Conservation (phyloP, 495 filamentous ascomycete genomes). For the Tuber borchii region DNA sequence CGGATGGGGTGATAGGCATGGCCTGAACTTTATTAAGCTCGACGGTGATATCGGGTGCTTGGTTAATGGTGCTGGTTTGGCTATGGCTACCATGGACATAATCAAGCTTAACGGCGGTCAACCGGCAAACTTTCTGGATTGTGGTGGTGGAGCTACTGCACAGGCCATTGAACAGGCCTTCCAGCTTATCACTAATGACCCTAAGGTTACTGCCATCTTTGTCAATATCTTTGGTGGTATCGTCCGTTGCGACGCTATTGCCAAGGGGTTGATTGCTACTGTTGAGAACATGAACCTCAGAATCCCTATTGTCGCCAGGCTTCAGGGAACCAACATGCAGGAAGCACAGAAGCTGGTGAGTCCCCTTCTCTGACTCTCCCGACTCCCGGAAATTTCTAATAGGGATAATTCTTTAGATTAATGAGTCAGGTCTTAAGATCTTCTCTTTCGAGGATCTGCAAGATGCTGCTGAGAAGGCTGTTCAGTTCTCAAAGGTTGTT, state of each 20-base stretch:
- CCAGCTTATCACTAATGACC: slow-evolving; percentile 94
- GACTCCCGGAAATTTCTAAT: not conserved
- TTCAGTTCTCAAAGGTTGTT: slow-evolving; percentile 97
- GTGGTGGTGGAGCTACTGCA: slow-evolving; percentile 93
- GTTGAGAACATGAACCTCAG: slow-evolving; percentile 89
- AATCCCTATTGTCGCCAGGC: slow-evolving; percentile 89
- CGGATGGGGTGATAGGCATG: slow-evolving; percentile 47
- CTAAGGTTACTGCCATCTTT: slow-evolving; percentile 97
- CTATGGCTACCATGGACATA: slow-evolving; percentile 99
- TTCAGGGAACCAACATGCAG: slow-evolving; percentile 99
- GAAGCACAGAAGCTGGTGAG: slow-evolving; percentile 76
- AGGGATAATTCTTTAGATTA: slow-evolving; percentile 54
- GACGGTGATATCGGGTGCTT: slow-evolving; percentile 98
- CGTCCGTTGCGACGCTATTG: slow-evolving; percentile 95
- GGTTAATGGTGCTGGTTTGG: slow-evolving; percentile 96
- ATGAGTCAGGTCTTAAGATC: slow-evolving; percentile 97
- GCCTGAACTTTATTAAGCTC: slow-evolving; percentile 99
- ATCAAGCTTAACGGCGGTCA: slow-evolving; percentile 97
- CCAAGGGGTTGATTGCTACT: slow-evolving; percentile 88
- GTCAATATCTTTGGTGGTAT: slow-evolving; percentile 99
- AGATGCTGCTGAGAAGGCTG: slow-evolving; percentile 92
- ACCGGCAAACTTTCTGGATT: slow-evolving; percentile 97
- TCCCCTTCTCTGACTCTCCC: slow-evolving; percentile 9
- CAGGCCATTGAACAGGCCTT: slow-evolving; percentile 96
- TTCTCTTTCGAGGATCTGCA: slow-evolving; percentile 99